These are phyloP conservation scores for Geotrichum klebahnii DNA, from an alignment of 1,139 yeast genomes.

Conservation along the genomic window DNA sequence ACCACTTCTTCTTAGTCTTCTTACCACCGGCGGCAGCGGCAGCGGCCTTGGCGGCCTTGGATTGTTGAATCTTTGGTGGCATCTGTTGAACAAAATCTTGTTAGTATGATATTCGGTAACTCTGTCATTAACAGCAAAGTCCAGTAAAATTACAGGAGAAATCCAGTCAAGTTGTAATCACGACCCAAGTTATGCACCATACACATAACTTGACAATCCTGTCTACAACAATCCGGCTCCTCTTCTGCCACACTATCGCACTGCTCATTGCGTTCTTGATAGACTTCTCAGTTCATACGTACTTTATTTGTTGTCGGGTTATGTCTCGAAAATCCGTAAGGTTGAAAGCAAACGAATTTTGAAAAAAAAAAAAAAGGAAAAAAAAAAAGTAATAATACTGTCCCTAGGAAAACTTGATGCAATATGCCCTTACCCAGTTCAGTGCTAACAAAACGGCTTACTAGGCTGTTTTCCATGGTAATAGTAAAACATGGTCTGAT, in stretches of 20 bases:
- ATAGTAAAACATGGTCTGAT: too few relatives aligned
- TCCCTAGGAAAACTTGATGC: not conserved
- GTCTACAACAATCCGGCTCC: too few relatives aligned
- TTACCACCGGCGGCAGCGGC: slow-evolving; percentile 99
- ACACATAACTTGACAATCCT: too few relatives aligned
- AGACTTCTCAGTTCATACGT: slow-evolving; percentile 6
- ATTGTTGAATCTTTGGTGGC: slow-evolving; percentile 99
- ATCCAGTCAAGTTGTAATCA: not conserved
- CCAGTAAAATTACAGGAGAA: too few relatives aligned
- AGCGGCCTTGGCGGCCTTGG: slow-evolving; percentile 99
- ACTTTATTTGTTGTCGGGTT: slow-evolving; percentile 12
- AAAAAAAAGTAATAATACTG: not conserved
- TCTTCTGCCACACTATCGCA: too few relatives aligned
- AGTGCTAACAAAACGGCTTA: too few relatives aligned
- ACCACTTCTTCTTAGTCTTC: slow-evolving; percentile 99
- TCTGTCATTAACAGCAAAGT: too few relatives aligned
- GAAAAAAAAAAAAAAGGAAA: slow-evolving; percentile 3
- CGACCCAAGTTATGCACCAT: too few relatives aligned
- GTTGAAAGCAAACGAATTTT: slow-evolving; percentile 6
- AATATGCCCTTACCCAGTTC: too few relatives aligned
- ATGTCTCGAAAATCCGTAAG: slow-evolving; percentile 8
- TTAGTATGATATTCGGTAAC: too few relatives aligned
- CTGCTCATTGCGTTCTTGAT: too few relatives aligned
- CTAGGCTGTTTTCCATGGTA: too few relatives aligned
- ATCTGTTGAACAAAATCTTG: slow-evolving; percentile 45